Evolutionary conservation across 306 rosid species (phyloP).

Genomic region (Fragaria vesca): DNA sequence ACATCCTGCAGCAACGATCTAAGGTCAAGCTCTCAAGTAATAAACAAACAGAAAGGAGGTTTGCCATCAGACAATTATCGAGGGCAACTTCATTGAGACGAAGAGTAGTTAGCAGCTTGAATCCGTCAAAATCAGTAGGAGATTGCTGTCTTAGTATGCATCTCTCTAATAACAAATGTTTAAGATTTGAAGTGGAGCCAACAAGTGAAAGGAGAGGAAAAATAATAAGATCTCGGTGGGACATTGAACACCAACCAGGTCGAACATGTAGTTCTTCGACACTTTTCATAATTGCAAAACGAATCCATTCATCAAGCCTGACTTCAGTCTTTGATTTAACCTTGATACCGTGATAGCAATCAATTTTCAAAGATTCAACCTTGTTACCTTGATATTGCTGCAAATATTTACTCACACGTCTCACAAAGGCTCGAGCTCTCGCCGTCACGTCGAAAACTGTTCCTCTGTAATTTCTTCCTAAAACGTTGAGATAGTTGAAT

Average conservation of each 20-base stretch:
- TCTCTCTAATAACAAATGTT: no score
- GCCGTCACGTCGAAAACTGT: no score
- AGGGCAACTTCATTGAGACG: neutral
- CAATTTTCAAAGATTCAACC: neutral
- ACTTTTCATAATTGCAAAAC: no score
- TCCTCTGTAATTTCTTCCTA: neutral
- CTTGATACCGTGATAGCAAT: no score
- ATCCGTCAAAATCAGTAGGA: neutral
- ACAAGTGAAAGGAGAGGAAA: no score
- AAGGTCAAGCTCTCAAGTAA: neutral
- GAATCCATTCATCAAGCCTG: no score
- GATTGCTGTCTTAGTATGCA: neutral
- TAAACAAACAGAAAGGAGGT: neutral
- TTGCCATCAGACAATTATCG: neutral
- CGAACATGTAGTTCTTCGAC: no score
- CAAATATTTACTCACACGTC: neutral
- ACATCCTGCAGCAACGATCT: no score
- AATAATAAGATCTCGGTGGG: no score
- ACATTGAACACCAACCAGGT: no score
- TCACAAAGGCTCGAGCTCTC: neutral
- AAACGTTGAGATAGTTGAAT: neutral
- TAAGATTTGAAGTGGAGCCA: no score
- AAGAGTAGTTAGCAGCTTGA: neutral
- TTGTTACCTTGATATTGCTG: neutral
- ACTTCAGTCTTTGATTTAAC: no score